Base-by-base conservation (phyloP, 2,329 filamentous ascomycete genomes). In the Microcyclosporella mali region DNA sequence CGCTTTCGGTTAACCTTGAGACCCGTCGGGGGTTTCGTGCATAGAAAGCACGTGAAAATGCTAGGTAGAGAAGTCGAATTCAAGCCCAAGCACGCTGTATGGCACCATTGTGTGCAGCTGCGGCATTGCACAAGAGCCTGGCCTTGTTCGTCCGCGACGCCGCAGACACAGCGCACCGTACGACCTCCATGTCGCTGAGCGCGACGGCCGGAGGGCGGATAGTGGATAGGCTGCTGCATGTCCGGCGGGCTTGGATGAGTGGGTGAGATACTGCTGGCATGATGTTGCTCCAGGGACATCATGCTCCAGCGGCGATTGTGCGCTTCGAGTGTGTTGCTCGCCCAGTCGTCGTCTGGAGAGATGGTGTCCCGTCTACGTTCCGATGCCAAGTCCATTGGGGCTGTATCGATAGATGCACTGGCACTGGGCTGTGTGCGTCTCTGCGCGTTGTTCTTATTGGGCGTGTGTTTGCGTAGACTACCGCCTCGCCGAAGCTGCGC, bases 111-210 rank as follows among this genome's bases (percentile, higher is more conserved):
- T n/a, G 68, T 73, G 63, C 78, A 82, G 17, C 73, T 76, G 59
- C 78, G 74, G 62, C 79, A 82, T 65, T 80, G 77, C 35, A 82
- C 71, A 72, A 82, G 77, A 21, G 74, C 59, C 51, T 72, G 70
- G 16, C 72, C 74, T 41, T 72, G 70, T 40, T 72, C 76, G 31
- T 75, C 71, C 39, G 69, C 64, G 12, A 71, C 70, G 38, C 74
- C 72, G 55, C 79, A 82, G 18, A 79, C 61, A 58, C 79, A 82
- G 29, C 78, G 70, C 8, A 77, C 78, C 21, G 49, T 43, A 9
- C 42, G 51, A 9, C 21, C 9, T 11, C 27, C 29, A 12, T 34
- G 40, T 29, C 34, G 47, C 33, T 34, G 33, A 8, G 33, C 6
- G 6, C 33, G 33, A 9, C 33, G 30, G n/a, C 15, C 15, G 15